These are phyloP conservation scores for Colletotrichum sidae DNA, from an alignment of 2,329 filamentous ascomycete species.

Conservation along the genomic window DNA sequence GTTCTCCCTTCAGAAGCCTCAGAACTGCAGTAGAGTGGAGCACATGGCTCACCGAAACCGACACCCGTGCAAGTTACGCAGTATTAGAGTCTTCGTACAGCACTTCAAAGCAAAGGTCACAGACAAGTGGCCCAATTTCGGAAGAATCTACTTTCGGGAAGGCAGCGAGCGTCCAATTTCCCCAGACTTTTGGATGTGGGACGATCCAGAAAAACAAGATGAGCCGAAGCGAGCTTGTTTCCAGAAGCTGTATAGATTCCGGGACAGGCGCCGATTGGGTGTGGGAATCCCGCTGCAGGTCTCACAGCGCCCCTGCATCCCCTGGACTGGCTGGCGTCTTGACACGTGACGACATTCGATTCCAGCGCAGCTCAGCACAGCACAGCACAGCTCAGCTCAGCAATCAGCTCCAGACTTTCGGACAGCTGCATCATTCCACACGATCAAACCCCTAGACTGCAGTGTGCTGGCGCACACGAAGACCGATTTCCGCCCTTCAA, in stretches of 20 bases:
- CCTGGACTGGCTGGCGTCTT: not conserved
- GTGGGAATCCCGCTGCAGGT: conserved; percentile 10
- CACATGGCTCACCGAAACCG: too few species aligned
- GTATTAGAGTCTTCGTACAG: not conserved
- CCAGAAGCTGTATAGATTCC: conserved; percentile 19
- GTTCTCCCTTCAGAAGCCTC: too few species aligned
- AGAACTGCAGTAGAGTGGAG: too few species aligned
- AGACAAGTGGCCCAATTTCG: not conserved
- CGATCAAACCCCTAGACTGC: not conserved
- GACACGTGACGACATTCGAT: conserved; percentile 34
- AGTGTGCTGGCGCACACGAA: not conserved
- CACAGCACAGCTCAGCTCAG: conserved; percentile 21
- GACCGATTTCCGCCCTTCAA: conserved; percentile 24
- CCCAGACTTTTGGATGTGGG: conserved; percentile 33
- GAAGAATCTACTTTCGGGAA: conserved; percentile 12
- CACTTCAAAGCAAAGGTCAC: not conserved
- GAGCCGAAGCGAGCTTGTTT: conserved; percentile 7
- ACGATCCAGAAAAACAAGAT: conserved; percentile 23
- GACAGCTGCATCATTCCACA: conserved; percentile 22
- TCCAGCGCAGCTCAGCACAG: not conserved
- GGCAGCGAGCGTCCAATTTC: conserved; percentile 11
- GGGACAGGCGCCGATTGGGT: conserved; percentile 23
- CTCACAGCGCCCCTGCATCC: not conserved
- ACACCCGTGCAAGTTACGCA: too few species aligned
- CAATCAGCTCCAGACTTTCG: conserved; percentile 24